Percentiles rank a stretch among this genome's conserved stretches.
Conservation (phyloP, 768 basidiomycete species). For the Trametes cinnabarina region DNA sequence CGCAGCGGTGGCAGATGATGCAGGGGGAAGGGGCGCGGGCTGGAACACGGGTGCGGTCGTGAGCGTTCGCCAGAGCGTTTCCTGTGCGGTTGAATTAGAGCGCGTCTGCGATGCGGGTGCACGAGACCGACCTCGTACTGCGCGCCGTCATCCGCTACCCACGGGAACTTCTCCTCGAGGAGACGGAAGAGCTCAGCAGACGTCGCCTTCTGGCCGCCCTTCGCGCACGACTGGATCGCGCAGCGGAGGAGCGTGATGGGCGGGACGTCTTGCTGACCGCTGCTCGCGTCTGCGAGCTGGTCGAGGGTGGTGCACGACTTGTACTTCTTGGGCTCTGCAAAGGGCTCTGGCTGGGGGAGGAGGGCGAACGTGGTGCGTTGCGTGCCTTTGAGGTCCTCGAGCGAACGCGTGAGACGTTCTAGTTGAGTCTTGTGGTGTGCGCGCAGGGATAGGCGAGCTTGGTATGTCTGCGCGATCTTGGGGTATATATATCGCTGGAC, state of each 20-base stretch:
- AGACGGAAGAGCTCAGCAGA: slow-evolving; percentile 60
- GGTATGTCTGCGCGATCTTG: slow-evolving; percentile 53
- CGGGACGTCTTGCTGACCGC: slow-evolving; percentile 36
- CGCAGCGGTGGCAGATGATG: not conserved
- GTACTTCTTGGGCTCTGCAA: slow-evolving; percentile 48
- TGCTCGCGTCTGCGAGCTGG: slow-evolving; percentile 32
- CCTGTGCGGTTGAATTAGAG: slow-evolving; percentile 27
- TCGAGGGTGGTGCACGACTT: slow-evolving; percentile 46
- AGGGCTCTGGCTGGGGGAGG: slow-evolving; percentile 53
- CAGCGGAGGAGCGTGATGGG: slow-evolving; percentile 61
- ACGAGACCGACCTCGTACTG: slow-evolving; percentile 49
- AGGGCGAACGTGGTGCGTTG: slow-evolving; percentile 55
- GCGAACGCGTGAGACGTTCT: slow-evolving; percentile 50
- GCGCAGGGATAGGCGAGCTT: slow-evolving; percentile 61
- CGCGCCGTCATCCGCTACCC: slow-evolving; percentile 52
- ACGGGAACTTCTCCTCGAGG: slow-evolving; percentile 57
- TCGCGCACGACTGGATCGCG: slow-evolving; percentile 49
- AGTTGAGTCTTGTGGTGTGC: slow-evolving; percentile 60
- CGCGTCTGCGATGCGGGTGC: not conserved
- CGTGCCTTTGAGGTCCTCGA: slow-evolving; percentile 51
- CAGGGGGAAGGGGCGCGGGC: slow-evolving; percentile 19
- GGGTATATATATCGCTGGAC: slow-evolving; percentile 67
- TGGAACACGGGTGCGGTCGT: slow-evolving; percentile 50
- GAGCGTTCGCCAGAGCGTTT: slow-evolving; percentile 60
- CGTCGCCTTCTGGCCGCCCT: slow-evolving; percentile 41